Conservation (phyloP, 352 stramenopile genomes). For the Aphanomyces cochlioides region DNA sequence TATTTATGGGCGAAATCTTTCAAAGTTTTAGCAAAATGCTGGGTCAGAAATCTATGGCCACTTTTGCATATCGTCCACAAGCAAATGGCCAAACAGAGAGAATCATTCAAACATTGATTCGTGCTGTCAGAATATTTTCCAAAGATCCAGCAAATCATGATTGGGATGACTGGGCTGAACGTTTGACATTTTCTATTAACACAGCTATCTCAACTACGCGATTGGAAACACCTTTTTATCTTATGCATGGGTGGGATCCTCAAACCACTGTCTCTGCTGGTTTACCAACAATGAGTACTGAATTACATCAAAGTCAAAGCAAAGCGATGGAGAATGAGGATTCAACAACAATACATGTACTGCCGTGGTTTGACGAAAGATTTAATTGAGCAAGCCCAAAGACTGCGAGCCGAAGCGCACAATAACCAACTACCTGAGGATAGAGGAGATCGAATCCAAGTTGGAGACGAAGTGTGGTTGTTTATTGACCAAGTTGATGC, state of each 20-base stretch:
- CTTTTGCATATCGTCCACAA: neutral
- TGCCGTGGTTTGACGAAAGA: too few relatives aligned
- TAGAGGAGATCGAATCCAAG: too few relatives aligned
- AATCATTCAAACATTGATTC: neutral
- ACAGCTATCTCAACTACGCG: neutral
- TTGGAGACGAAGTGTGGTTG: neutral
- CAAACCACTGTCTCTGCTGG: slow-evolving; percentile 2
- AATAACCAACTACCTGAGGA: too few relatives aligned
- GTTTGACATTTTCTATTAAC: neutral
- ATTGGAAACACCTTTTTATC: neutral
- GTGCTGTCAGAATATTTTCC: neutral
- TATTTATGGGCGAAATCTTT: neutral
- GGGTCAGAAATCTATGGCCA: neutral
- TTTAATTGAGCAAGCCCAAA: too few relatives aligned
- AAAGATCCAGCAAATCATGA: neutral
- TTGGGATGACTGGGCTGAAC: neutral
- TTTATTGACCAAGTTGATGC: neutral
- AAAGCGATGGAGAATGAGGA: too few relatives aligned
- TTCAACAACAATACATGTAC: too few relatives aligned
- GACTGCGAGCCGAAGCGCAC: too few relatives aligned
- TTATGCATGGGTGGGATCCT: slow-evolving; percentile 1
- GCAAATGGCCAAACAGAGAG: neutral
- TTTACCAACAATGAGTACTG: neutral
- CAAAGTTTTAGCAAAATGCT: neutral
- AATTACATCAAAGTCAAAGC: too few relatives aligned